A percentile compares a stretch with the other conserved stretches of the same genome.
phyloP scores from a whole-genome alignment of 805 yeast genomes.

The Wickerhamiella nectarea region DNA sequence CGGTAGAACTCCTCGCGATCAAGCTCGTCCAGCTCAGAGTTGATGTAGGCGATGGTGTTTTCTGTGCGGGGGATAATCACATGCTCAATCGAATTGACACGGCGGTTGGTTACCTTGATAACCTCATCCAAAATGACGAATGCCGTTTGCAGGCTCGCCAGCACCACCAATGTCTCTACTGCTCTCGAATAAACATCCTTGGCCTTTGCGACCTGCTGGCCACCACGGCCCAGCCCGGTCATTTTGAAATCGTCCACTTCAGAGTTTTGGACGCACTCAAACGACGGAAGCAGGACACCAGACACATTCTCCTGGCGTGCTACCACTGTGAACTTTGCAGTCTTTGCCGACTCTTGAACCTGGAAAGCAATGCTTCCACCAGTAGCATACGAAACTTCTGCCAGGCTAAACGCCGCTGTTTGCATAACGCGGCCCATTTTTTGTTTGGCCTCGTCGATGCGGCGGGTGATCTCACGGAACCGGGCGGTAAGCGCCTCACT shows the following conservation, averaged over 20 bases:
- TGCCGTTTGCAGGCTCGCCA: slow-evolving; percentile 94
- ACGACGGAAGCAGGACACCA: slow-evolving; percentile 89
- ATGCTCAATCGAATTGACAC: slow-evolving; percentile 97
- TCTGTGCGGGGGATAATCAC: slow-evolving; percentile 96
- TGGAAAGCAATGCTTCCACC: slow-evolving; percentile 93
- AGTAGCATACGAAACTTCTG: slow-evolving; percentile 94
- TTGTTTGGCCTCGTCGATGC: slow-evolving; percentile 89
- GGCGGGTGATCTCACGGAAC: slow-evolving; percentile 85
- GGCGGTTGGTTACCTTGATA: slow-evolving; percentile 91
- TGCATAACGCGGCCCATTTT: slow-evolving; percentile 99
- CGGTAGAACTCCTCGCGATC: slow-evolving; percentile 97
- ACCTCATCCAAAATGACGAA: slow-evolving; percentile 94
- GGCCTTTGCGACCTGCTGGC: slow-evolving; percentile 94
- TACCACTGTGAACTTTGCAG: slow-evolving; percentile 75
- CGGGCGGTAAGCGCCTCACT: slow-evolving; percentile 95
- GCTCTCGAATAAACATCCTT: slow-evolving; percentile 86
- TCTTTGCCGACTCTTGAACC: slow-evolving; percentile 83
- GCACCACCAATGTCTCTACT: slow-evolving; percentile 90
- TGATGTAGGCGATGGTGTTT: slow-evolving; percentile 82
- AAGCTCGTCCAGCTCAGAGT: slow-evolving; percentile 90
- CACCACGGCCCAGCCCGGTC: slow-evolving; percentile 97
- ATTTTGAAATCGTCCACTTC: slow-evolving; percentile 84
- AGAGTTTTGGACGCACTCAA: slow-evolving; percentile 72
- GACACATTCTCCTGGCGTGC: slow-evolving; percentile 93
- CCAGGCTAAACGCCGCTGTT: slow-evolving; percentile 91